phyloP scores from a whole-genome alignment of 108 stramenopile genomes.

The Hondaea fermentalgiana region DNA sequence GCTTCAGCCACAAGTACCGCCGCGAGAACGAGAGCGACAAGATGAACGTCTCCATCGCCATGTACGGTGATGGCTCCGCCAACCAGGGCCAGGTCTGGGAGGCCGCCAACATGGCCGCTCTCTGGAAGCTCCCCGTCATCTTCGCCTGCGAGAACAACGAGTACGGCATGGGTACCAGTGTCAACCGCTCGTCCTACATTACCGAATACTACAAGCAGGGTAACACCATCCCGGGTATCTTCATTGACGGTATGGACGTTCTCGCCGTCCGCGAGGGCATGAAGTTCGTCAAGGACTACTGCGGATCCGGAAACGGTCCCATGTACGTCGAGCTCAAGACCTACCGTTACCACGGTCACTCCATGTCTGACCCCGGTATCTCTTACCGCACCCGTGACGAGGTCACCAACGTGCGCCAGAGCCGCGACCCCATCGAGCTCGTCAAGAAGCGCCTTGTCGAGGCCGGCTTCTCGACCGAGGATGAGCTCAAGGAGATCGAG shows the following conservation, averaged over 20 bases:
- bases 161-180: constrained; percentile 97
- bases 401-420: constrained; percentile 86
- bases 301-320: constrained; percentile 84
- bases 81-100: constrained; percentile 99
- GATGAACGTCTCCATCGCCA: constrained; percentile 73
- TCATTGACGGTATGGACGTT: constrained; percentile 97
- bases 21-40: background rate
- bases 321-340: constrained; percentile 97
- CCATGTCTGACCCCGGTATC: constrained; percentile 98
- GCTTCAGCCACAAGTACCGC: constrained; percentile 95
- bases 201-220: constrained; percentile 98
- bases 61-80: constrained; percentile 98
- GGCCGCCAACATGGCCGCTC: constrained; percentile 80
- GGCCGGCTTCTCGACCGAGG: too few relatives aligned
- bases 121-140: constrained; percentile 96
- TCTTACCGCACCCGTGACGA: constrained; percentile 99
- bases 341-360: constrained; percentile 99
- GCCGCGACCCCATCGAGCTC: constrained; percentile 92
- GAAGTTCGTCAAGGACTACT: constrained; percentile 86
- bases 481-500: too few relatives aligned
- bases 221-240: constrained; percentile 82
- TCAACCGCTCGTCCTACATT: constrained; percentile 84
- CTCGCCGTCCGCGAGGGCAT: constrained; percentile 90
- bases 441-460: constrained; percentile 49
- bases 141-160: constrained; percentile 99